Evolutionary conservation across 1,139 yeast genomes (phyloP).

Genomic region (Debaryomyces sp.): DNA sequence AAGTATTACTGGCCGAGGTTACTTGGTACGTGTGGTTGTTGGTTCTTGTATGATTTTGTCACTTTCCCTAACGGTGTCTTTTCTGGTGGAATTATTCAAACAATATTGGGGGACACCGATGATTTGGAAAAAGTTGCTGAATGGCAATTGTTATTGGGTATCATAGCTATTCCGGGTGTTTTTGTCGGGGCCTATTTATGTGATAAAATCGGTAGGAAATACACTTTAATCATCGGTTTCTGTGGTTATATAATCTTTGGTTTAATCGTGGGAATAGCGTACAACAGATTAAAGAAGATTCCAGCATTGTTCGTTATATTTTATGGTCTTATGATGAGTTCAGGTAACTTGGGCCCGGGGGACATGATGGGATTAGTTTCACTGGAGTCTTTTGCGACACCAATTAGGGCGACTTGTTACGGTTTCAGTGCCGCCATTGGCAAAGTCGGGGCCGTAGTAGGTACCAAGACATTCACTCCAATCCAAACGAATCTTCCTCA

Average conservation of each 20-base stretch:
- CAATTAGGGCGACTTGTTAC: constrained; percentile 69
- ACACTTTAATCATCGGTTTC: constrained; percentile 50
- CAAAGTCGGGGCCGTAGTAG: constrained; percentile 54
- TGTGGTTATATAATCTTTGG: constrained; percentile 50
- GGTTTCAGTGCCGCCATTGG: constrained; percentile 53
- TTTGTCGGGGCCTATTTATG: constrained; percentile 45
- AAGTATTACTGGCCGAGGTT: constrained; percentile 51
- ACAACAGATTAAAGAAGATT: constrained; percentile 40
- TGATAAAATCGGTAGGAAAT: constrained; percentile 48
- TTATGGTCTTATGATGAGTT: constrained; percentile 50
- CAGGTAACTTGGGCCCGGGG: constrained; percentile 79
- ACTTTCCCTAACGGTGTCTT: constrained; percentile 56
- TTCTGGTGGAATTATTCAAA: constrained; percentile 46
- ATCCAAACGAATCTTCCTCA: constrained; percentile 29
- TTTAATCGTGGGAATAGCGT: constrained; percentile 50
- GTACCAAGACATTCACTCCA: constrained; percentile 48
- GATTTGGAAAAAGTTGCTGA: constrained; percentile 47
- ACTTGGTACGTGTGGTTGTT: constrained; percentile 47
- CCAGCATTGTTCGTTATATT: constrained; percentile 48
- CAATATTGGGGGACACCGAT: constrained; percentile 32
- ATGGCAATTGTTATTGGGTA: constrained; percentile 49
- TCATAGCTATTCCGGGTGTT: constrained; percentile 51
- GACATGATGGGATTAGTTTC: constrained; percentile 70
- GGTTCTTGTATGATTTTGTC: constrained; percentile 58
- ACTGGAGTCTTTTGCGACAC: constrained; percentile 73